Conservation (phyloP, 1,139 yeast species). For the Suhomyces atakaporum region DNA sequence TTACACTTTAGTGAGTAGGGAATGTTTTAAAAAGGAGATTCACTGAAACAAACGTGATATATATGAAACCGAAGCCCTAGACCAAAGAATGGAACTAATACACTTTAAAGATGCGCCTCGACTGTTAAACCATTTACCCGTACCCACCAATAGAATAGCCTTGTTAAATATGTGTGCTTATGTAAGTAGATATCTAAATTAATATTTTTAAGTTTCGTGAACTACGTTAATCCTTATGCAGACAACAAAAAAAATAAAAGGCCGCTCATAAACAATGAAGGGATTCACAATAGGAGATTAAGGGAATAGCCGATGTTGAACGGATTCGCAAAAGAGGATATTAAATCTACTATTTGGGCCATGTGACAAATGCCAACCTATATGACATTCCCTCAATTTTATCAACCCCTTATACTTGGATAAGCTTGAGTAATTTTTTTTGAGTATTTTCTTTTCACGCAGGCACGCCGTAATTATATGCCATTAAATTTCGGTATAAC, state of each 20-base stretch:
- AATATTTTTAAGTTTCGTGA: conserved; percentile 8
- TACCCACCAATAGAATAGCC: conserved; percentile 1
- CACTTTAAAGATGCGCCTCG: conserved; percentile 6
- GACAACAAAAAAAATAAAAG: conserved; percentile 2
- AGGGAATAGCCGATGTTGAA: background rate
- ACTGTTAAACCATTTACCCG: conserved; percentile 1
- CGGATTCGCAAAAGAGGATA: background rate
- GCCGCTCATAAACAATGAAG: conserved; percentile 2
- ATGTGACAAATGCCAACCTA: too few species aligned
- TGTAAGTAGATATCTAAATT: conserved; percentile 3
- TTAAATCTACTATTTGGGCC: too few species aligned
- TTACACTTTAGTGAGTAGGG: too few species aligned
- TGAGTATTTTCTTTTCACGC: background rate
- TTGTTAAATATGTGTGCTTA: conserved; percentile 5
- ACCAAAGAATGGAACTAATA: background rate
- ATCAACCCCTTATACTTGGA: too few species aligned
- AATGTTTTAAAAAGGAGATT: background rate
- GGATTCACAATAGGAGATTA: conserved; percentile 2
- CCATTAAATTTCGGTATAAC: background rate
- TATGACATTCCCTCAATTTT: too few species aligned
- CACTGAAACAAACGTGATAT: background rate
- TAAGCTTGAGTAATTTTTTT: too few species aligned
- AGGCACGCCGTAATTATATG: conserved; percentile 5
- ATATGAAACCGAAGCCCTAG: background rate
- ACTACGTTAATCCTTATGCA: conserved; percentile 1